phyloP scores from a whole-genome alignment of 1,139 yeast species.

The Geotrichum australiense region DNA sequence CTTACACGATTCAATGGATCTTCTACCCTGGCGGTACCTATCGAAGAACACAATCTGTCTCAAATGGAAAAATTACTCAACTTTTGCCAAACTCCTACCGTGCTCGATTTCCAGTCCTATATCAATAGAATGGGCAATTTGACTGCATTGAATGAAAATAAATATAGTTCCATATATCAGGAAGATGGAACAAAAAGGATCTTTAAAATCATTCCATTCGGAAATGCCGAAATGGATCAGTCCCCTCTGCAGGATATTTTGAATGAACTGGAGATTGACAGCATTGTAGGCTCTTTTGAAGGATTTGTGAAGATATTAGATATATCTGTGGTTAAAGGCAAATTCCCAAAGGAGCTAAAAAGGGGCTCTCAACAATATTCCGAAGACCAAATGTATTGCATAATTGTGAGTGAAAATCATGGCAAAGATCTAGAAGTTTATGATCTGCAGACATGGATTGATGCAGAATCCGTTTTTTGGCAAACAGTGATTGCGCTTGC shows the following conservation, averaged over 20 bases:
- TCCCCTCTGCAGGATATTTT: slow-evolving; percentile 39
- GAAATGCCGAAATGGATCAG: slow-evolving; percentile 39
- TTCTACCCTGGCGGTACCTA: slow-evolving; percentile 28
- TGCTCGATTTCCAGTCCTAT: slow-evolving; percentile 31
- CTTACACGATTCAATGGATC: slow-evolving; percentile 27
- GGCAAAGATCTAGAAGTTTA: slow-evolving; percentile 45
- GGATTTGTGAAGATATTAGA: slow-evolving; percentile 41
- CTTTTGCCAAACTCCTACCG: slow-evolving; percentile 24
- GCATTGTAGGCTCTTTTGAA: slow-evolving; percentile 33
- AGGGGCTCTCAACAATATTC: slow-evolving; percentile 43
- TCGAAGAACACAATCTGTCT: slow-evolving; percentile 27
- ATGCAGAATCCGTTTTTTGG: slow-evolving; percentile 49
- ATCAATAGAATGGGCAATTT: slow-evolving; percentile 23
- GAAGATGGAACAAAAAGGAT: slow-evolving; percentile 27
- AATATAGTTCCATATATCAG: slow-evolving; percentile 42
- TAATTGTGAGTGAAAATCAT: slow-evolving; percentile 42
- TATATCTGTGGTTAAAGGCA: slow-evolving; percentile 44
- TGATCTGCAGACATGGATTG: slow-evolving; percentile 44
- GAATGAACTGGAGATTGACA: slow-evolving; percentile 44
- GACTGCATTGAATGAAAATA: slow-evolving; percentile 41
- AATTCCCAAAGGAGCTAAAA: slow-evolving; percentile 38
- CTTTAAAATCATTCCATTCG: slow-evolving; percentile 48
- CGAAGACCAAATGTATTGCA: slow-evolving; percentile 38
- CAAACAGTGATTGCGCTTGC: slow-evolving; percentile 43
- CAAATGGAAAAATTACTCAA: slow-evolving; percentile 34